phyloP scores from a whole-genome alignment of 768 basidiomycete genomes.

The Termitomyces sp. region DNA sequence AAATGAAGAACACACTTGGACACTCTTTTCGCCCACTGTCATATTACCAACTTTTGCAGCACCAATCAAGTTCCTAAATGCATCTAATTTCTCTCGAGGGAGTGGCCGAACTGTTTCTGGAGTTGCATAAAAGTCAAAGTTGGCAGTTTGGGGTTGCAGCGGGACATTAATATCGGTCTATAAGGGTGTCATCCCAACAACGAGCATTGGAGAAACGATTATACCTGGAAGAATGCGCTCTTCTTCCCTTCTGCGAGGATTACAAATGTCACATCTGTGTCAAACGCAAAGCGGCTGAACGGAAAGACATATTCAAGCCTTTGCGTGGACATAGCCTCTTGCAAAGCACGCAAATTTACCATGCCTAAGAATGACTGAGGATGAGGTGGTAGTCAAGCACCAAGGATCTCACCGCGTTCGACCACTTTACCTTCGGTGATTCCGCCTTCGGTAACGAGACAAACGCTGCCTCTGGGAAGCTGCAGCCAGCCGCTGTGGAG shows the following conservation, averaged over 20 bases:
- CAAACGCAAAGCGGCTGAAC: conserved; percentile 65
- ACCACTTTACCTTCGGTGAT: conserved; percentile 63
- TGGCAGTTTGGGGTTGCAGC: conserved; percentile 26
- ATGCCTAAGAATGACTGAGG: conserved; percentile 35
- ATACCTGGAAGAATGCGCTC: conserved; percentile 70
- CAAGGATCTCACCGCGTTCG: conserved; percentile 40
- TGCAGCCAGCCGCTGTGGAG: conserved; percentile 72
- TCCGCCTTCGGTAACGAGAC: conserved; percentile 61
- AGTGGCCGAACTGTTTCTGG: conserved; percentile 40
- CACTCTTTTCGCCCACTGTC: conserved; percentile 44
- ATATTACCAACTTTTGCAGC: conserved; percentile 57
- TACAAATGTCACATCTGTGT: conserved; percentile 67
- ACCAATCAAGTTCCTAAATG: conserved; percentile 54
- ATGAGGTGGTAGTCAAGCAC: background rate
- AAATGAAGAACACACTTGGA: conserved; percentile 42
- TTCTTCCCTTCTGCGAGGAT: conserved; percentile 57
- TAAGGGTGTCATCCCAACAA: background rate
- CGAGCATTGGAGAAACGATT: background rate
- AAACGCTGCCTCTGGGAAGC: conserved; percentile 52
- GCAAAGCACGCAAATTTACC: conserved; percentile 54
- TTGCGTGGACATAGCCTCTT: conserved; percentile 59
- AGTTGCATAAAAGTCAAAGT: conserved; percentile 42
- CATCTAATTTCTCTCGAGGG: conserved; percentile 35
- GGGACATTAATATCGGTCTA: conserved; percentile 59
- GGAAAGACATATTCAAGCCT: conserved; percentile 73